Evolutionary conservation across 2,329 filamentous ascomycete genomes (phyloP), one percentile per base, ranked within the genome.

Genomic region (Alternaria solani): DNA sequence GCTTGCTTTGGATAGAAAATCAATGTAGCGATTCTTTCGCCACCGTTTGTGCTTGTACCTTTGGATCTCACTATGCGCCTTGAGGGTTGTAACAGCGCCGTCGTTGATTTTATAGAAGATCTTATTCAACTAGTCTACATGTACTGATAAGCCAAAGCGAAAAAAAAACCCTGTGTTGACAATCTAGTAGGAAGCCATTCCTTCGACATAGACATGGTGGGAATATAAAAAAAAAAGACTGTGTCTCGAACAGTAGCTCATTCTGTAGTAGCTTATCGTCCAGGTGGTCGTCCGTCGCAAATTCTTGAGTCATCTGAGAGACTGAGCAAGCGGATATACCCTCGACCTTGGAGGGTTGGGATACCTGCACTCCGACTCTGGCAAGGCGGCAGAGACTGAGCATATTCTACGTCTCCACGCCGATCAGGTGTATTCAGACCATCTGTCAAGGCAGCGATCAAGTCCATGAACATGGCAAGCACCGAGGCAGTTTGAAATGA

Each of bases 1-100:
- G 46, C 32, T 49, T 20, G 46, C 46, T 49, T 49, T 49, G 46
- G 46, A 49, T 49, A 49, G 46, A 49, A 49, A 36, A 49, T 36
- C 30, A 49, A 49, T 36, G n/a, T 36, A 49, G 46, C 46, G 32
- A 36, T 49, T 36, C 32, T 38, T 25, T 18, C 20, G 46, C 46
- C 46, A 34, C 3, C 36, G 14, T n/a, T 36, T 49, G 18, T 36
- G 7, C 1, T 38, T 38, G 14, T 38, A 14, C n/a, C 20, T 8
- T 38, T 14, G 5, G 23, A 9, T 12, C 12, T 41, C 18, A 41
- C 7, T 4, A 12, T 41, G 7, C 18, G 18, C 38, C 6, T 23
- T 41, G 38, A n/a, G 12, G 12, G 5, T 16, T n/a, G 34, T 38
- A n/a, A n/a, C 34, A 7, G 16, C 12, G 14, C 14, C 34, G 3